Base-by-base conservation (phyloP, 2,329 filamentous ascomycete species). In the Coniochaeta sp. region DNA sequence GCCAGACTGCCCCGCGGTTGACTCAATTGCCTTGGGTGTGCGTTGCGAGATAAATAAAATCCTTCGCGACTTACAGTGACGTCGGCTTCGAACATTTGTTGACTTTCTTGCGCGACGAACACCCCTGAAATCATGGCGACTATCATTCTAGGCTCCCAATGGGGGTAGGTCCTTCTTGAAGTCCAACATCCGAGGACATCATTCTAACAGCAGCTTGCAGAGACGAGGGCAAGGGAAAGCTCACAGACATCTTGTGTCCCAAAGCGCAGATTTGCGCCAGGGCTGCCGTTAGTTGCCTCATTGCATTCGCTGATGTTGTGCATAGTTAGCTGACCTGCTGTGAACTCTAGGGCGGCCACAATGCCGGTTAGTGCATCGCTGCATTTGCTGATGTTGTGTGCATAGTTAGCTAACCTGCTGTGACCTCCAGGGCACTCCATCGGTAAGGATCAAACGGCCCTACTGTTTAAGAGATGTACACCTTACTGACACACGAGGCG, bases 61-160 rank as follows among this genome's bases (percentile, higher is more conserved):
- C 32, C n/a, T n/a, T 35, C 6, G 33, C 18, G 16, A 38, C 33
- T 38, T 38, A 22, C 16, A 38, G 8, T 42, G 38, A 42, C 38
- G 20, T 26, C 22, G 16, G 20, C 38, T 26, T 42, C n/a, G 10
- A 26, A 42, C 38, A 26, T 26, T 12, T 14, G 9, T 26, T 13
- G 20, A 24, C 18, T 42, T 22, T 16, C 22, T 22, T 16, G 6
- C 45, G 45, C 27, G 45, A 48, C 45, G 7, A 20, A n/a, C n/a
- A n/a, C n/a, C n/a, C 26, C 24, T 22, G 45, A 28, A 48, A 60
- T 40, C 53, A 74, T 75, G 69, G 76, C 77, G 52, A 82, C 78
- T 45, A 74, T 82, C 54, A 76, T 81, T 58, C 72, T 83, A 57
- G 80, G 80, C 54, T 72, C 76, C 61, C 79, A 83, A 68, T 84